phyloP scores from a whole-genome alignment of 2,329 filamentous ascomycete species.

The Bimuria novae-zelandiae region DNA sequence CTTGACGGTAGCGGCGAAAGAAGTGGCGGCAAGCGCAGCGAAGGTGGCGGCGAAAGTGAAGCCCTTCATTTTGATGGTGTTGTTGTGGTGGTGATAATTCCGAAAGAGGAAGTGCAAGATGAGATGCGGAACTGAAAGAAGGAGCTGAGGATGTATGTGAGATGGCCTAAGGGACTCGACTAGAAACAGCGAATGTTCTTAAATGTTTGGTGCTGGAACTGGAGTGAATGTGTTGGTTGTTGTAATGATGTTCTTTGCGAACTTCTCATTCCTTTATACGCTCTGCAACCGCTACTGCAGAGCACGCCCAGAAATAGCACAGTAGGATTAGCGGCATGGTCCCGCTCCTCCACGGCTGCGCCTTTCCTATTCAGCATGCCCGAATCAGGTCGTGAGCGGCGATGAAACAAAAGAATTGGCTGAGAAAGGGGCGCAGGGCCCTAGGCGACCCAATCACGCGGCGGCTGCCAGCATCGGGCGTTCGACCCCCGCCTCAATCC shows the following conservation, averaged over 20 bases:
- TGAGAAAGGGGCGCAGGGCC: background rate
- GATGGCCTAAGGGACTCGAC: background rate
- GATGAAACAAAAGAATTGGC: slow-evolving; percentile 5
- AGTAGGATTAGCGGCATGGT: slow-evolving; percentile 1
- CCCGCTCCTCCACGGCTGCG: background rate
- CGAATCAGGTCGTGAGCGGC: slow-evolving; percentile 6
- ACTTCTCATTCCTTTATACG: background rate
- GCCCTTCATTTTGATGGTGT: slow-evolving; percentile 22
- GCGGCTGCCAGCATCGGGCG: slow-evolving; percentile 1
- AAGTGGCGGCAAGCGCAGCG: slow-evolving; percentile 15
- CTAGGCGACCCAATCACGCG: slow-evolving; percentile 4
- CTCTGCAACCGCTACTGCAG: slow-evolving; percentile 2
- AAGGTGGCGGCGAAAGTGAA: slow-evolving; percentile 18
- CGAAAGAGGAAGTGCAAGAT: slow-evolving; percentile 3
- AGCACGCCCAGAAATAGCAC: slow-evolving; percentile 7
- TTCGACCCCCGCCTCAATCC: slow-evolving; percentile 1
- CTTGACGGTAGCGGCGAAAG: slow-evolving; percentile 22
- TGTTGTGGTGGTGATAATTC: background rate
- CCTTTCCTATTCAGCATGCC: background rate
- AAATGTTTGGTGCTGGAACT: background rate
- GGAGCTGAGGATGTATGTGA: background rate
- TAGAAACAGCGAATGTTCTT: slow-evolving; percentile 5
- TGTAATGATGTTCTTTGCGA: background rate
- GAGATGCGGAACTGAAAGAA: background rate
- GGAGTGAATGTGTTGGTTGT: slow-evolving; percentile 1